Evolutionary conservation across 805 yeast species (phyloP).

Genomic region (Teunomyces aglyptinius): DNA sequence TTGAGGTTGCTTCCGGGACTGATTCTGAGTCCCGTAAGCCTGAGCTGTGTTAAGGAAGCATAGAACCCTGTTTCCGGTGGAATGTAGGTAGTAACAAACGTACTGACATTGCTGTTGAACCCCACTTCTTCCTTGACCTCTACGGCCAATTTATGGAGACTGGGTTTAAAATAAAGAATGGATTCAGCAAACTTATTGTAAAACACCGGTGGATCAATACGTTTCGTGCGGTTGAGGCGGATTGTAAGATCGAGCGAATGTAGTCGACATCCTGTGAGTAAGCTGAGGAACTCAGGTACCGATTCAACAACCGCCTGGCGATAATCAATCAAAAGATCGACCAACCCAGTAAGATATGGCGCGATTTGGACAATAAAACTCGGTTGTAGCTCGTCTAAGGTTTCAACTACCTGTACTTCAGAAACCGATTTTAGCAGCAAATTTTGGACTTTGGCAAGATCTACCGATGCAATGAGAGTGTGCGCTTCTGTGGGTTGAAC

Average conservation of each 20-base stretch:
- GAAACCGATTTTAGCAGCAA: conserved; percentile 35
- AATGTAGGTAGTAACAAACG: conserved; percentile 5
- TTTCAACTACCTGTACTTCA: conserved; percentile 26
- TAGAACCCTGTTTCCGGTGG: conserved; percentile 10
- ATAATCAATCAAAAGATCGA: conserved; percentile 35
- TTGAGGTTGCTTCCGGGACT: conserved; percentile 32
- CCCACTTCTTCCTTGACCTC: conserved; percentile 38
- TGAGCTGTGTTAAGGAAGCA: background rate
- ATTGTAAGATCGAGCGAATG: conserved; percentile 39
- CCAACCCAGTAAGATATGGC: conserved; percentile 22
- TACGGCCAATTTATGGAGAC: conserved; percentile 33
- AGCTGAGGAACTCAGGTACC: conserved; percentile 32
- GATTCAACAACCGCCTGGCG: conserved; percentile 42
- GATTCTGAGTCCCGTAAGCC: conserved; percentile 26
- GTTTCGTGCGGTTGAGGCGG: conserved; percentile 35
- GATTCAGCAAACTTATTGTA: conserved; percentile 17
- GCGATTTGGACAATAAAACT: conserved; percentile 26
- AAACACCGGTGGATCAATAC: conserved; percentile 5
- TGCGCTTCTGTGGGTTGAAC: conserved; percentile 22
- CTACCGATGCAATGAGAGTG: conserved; percentile 15
- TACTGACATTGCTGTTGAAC: conserved; percentile 1
- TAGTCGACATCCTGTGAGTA: conserved; percentile 18
- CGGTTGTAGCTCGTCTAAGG: conserved; percentile 7
- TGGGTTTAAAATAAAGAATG: conserved; percentile 16
- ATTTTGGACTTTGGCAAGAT: conserved; percentile 19